A percentile compares a stretch with the other conserved stretches of the same genome.
Evolutionary conservation across 23 red algal genomes (phyloP).

Genomic region (Gracilariopsis chorda): DNA sequence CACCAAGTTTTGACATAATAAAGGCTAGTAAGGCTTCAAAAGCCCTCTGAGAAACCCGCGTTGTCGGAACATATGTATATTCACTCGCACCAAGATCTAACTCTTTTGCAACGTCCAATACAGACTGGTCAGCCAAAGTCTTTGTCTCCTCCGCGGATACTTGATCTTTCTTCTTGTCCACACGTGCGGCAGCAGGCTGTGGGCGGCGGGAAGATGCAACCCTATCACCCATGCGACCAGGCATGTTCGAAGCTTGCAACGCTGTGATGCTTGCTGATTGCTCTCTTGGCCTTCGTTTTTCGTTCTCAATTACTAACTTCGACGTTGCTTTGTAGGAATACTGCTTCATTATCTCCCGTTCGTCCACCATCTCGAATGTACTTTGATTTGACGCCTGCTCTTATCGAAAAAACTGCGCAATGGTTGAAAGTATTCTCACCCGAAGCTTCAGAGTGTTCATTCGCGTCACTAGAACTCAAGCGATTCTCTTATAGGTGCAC

Average conservation of each 20-base stretch:
- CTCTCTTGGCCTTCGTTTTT: slow-evolving; percentile 34
- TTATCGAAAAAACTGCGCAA: no score
- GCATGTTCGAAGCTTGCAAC: slow-evolving; percentile 47
- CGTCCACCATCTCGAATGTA: slow-evolving; percentile 8
- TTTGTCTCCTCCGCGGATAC: background rate
- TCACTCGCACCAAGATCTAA: slow-evolving; percentile 39
- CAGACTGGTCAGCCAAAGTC: slow-evolving; percentile 11
- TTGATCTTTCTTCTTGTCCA: background rate
- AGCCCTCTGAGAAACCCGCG: slow-evolving; percentile 44
- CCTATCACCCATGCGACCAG: slow-evolving; percentile 74
- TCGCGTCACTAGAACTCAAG: no score
- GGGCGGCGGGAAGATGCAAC: slow-evolving; percentile 21
- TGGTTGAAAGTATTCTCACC: no score
- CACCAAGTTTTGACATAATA: slow-evolving; percentile 72
- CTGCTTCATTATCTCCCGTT: slow-evolving; percentile 73
- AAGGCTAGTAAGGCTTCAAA: slow-evolving; percentile 76
- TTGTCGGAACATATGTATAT: slow-evolving; percentile 70
- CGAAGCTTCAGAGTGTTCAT: no score
- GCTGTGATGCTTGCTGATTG: slow-evolving; percentile 35
- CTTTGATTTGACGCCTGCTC: no score
- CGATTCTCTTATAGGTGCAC: no score
- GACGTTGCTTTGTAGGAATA: slow-evolving; percentile 81
- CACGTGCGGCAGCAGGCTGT: background rate
- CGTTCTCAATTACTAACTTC: slow-evolving; percentile 69
- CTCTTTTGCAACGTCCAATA: slow-evolving; percentile 67